Evolutionary conservation across 371 early-diverging fungal genomes (phyloP).

Genomic region (Syncephalis fuscata): DNA sequence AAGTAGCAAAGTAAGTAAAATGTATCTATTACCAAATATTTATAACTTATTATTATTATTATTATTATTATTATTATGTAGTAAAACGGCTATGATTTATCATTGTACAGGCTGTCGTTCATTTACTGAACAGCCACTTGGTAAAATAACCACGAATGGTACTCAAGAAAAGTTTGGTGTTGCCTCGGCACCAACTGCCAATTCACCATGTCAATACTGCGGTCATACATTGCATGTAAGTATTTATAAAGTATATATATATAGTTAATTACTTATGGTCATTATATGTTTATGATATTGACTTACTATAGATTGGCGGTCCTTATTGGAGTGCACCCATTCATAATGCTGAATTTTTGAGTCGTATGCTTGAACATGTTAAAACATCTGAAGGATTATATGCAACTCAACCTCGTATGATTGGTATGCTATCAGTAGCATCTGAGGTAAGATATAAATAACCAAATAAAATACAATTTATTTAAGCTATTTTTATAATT

Average conservation of each 20-base stretch:
- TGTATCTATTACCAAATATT: too few species aligned
- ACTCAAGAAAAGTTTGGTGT: conserved; percentile 37
- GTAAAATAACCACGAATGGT: conserved; percentile 26
- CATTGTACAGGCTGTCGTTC: conserved; percentile 73
- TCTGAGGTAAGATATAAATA: conserved; percentile 47
- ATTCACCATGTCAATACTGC: conserved; percentile 52
- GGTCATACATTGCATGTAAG: conserved; percentile 39
- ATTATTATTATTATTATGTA: too few species aligned
- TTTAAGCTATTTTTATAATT: conserved; percentile 1
- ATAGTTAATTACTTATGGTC: too few species aligned
- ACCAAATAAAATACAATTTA: too few species aligned
- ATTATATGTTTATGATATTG: too few species aligned
- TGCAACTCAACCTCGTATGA: conserved; percentile 71
- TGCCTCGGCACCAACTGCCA: conserved; percentile 43
- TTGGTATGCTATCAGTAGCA: conserved; percentile 89
- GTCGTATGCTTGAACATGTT: conserved; percentile 51
- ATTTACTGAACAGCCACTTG: conserved; percentile 52
- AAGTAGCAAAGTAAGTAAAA: conserved; percentile 39
- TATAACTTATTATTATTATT: too few species aligned
- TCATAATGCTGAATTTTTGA: conserved; percentile 66
- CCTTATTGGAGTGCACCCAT: conserved; percentile 85
- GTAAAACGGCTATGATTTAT: conserved; percentile 64
- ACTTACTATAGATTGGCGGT: conserved; percentile 92
- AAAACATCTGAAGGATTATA: conserved; percentile 29
- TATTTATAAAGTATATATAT: too few species aligned